Percentiles rank a stretch among this genome's conserved stretches.
These are phyloP conservation scores for Didymella segeticola DNA, from an alignment of 2,329 filamentous ascomycete genomes.

Conservation along the genomic window DNA sequence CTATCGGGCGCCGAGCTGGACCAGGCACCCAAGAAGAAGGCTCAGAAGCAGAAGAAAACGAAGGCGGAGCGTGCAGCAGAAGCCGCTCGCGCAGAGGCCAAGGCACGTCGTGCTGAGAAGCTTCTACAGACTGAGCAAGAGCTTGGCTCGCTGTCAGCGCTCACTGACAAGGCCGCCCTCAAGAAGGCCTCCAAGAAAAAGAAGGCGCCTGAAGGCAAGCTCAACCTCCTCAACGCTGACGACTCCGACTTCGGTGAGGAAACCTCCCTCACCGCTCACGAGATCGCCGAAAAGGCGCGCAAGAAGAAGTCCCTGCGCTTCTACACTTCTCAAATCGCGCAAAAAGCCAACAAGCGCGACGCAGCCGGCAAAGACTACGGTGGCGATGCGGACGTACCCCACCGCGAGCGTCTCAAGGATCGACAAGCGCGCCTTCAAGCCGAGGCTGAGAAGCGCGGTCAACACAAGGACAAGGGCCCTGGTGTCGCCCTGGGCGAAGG, in stretches of 20 bases:
- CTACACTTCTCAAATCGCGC: conserved; percentile 96
- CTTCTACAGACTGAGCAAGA: conserved; percentile 69
- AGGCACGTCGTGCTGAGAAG: conserved; percentile 61
- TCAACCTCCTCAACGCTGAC: conserved; percentile 58
- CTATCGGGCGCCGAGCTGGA: conserved; percentile 43
- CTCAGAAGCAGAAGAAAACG: conserved; percentile 53
- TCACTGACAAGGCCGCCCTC: conserved; percentile 59
- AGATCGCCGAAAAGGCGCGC: conserved; percentile 84
- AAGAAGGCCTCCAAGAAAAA: conserved; percentile 57
- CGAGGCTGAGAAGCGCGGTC: conserved; percentile 85
- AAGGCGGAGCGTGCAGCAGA: conserved; percentile 59
- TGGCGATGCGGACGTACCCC: conserved; percentile 82
- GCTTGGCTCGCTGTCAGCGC: conserved; percentile 72
- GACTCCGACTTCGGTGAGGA: conserved; percentile 96
- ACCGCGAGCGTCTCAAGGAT: conserved; percentile 87
- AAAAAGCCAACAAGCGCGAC: conserved; percentile 87
- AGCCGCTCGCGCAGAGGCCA: conserved; percentile 61
- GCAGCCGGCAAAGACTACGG: conserved; percentile 75
- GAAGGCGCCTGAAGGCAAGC: conserved; percentile 31
- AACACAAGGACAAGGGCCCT: conserved; percentile 59
- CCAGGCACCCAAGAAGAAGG: conserved; percentile 43
- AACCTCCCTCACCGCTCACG: conserved; percentile 74
- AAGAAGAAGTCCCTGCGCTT: conserved; percentile 94
- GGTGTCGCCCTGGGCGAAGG: conserved; percentile 72
- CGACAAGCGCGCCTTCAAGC: conserved; percentile 83